Evolutionary conservation across 495 filamentous ascomycete species (phyloP), one percentile per base, ranked within the genome.

Genomic region (Hypoxylon intermedium): DNA sequence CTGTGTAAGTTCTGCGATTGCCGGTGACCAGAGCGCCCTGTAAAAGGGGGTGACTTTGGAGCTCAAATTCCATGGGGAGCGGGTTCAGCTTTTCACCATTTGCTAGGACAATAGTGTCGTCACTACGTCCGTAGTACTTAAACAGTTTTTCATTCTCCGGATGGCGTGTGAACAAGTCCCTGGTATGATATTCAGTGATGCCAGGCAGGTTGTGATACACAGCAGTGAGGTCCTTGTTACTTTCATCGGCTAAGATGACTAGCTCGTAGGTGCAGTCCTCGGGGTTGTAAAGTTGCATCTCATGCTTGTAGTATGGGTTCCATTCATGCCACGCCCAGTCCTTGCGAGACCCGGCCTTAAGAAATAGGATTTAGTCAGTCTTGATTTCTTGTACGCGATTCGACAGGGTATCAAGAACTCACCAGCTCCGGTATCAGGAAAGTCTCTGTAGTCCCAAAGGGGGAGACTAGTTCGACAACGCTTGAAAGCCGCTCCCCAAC

Each of bases 81-180:
- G 83, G 82, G 49, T 82, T 81, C 18, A 80, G 44, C 63, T 84
- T 85, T 57, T 85, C 78, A 5, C 80, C 82, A 54, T 79, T 83
- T 4, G 68, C 70, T n/a, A 85, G 70, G 0, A 83, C 80, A 41
- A 86, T 75, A 3, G 83, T 57, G 59, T 85, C 82, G 53, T 86
- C 81, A 0, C 49, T 24, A n/a, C 82, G 68, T 0, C 79, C 76
- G 20, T 58, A 36, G 43, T 75, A 78, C 5, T 53, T 53, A 78
- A 77, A 84, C 1, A 75, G 53, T 6, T 63, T 43, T 0, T 71
- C 58, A 16, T 73, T 66, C 0, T 62, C 57, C 0, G 79, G 74
- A 54, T 82, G 77, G 18, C 58, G 62, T 3, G 58, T 45, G 44
- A 73, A 86, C 0, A 85, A 72, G 64, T 84, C 81, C 26, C 73